Evolutionary conservation across 2,329 filamentous ascomycete species (phyloP).

Genomic region (Cytospora paraplurivora): DNA sequence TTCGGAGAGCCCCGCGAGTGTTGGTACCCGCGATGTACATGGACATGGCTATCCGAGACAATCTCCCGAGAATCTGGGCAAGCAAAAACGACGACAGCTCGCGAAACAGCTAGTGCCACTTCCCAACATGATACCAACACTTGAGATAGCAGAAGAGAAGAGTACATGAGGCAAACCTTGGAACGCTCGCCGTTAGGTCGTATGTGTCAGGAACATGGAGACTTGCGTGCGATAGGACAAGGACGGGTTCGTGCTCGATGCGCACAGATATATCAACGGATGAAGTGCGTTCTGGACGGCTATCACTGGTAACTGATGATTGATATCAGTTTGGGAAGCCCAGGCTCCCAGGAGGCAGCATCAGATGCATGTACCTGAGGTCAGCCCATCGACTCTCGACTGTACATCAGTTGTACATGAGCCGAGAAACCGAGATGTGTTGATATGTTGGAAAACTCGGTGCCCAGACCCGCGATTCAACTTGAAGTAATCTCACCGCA

Average conservation of each 20-base stretch:
- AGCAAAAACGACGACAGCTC: neutral
- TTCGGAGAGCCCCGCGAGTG: neutral
- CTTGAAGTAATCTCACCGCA: neutral
- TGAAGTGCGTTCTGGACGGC: neutral
- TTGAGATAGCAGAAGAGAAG: neutral
- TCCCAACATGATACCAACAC: neutral
- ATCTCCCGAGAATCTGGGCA: neutral
- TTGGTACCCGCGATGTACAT: slow-evolving; percentile 1
- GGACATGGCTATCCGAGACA: neutral
- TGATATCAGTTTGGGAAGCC: neutral
- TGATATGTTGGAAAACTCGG: neutral
- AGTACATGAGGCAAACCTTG: neutral
- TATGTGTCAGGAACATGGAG: neutral
- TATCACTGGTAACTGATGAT: neutral
- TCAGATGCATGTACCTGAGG: neutral
- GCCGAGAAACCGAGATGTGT: neutral
- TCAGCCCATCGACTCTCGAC: neutral
- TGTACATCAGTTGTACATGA: neutral
- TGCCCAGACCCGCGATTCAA: neutral
- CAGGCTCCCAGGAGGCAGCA: neutral
- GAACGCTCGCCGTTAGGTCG: neutral
- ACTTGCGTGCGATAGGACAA: neutral
- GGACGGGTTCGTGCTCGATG: neutral
- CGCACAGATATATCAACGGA: neutral
- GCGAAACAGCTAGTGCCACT: neutral